Conservation (phyloP, 75 land plant species). For the Chamaecyparis obtusa region DNA sequence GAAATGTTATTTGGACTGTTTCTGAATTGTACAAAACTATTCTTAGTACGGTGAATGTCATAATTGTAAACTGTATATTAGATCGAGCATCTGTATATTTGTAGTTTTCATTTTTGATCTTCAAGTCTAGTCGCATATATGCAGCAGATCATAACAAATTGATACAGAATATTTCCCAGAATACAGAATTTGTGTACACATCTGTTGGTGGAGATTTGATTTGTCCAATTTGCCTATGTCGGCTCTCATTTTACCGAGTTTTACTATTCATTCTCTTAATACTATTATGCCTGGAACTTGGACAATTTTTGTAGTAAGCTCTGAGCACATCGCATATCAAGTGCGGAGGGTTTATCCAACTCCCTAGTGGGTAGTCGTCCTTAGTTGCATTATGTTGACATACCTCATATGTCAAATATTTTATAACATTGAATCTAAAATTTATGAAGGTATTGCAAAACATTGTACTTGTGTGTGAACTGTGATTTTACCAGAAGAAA, state of each 20-base stretch:
- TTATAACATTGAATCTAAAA: background rate
- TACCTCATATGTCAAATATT: background rate
- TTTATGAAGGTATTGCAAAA: background rate
- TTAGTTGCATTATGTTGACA: background rate
- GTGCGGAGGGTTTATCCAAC: background rate
- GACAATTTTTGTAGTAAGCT: background rate
- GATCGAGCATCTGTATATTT: constrained; percentile 1
- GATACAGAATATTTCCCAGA: background rate
- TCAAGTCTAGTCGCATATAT: background rate
- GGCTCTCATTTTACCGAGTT: background rate
- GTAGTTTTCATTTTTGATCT: background rate
- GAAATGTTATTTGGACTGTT: background rate
- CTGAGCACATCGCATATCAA: background rate
- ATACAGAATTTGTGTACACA: background rate
- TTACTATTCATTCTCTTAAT: background rate
- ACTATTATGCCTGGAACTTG: background rate
- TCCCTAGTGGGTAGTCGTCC: background rate
- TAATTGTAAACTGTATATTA: background rate
- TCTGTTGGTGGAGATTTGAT: background rate
- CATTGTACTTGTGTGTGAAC: background rate
- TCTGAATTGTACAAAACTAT: background rate
- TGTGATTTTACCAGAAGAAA: background rate
- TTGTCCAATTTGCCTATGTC: background rate
- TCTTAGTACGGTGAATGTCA: background rate
- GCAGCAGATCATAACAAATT: background rate